Conservation (phyloP, 2,329 filamentous ascomycete genomes). For the Colletotrichum sansevieriae region DNA sequence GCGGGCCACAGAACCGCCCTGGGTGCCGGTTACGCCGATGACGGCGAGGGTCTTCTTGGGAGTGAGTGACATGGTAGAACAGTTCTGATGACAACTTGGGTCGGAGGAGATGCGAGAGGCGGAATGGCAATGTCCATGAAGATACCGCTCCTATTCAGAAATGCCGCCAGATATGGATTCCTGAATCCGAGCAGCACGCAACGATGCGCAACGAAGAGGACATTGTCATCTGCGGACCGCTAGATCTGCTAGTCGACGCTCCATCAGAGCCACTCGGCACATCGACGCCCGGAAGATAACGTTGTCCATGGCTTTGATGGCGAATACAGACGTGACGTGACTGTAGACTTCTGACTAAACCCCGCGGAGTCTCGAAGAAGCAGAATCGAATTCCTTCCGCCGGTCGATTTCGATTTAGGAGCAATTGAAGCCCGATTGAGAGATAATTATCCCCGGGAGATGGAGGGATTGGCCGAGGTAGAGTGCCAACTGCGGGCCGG, state of each 20-base stretch:
- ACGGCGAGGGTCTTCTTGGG: constrained; percentile 20
- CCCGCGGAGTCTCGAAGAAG: background rate
- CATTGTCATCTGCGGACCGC: no score
- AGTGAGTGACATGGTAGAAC: background rate
- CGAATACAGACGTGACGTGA: background rate
- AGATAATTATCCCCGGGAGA: background rate
- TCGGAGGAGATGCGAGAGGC: background rate
- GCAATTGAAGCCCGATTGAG: background rate
- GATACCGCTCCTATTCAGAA: no score
- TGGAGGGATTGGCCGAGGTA: background rate
- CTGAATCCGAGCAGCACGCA: no score
- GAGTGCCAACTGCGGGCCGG: constrained; percentile 1
- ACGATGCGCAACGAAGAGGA: no score
- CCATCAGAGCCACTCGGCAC: no score
- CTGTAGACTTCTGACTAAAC: background rate
- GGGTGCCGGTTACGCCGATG: constrained; percentile 17
- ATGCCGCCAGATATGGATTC: no score
- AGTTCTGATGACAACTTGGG: background rate
- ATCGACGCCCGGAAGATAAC: no score
- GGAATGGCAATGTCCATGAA: no score
- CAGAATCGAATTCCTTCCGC: background rate
- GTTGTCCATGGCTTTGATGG: background rate
- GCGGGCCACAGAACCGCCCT: constrained; percentile 22
- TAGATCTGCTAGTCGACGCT: no score
- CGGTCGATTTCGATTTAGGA: background rate